Percentiles rank a stretch among this genome's conserved stretches.
These are phyloP conservation scores for Termitomyces sp. DNA, from an alignment of 768 basidiomycete species.

Conservation along the genomic window DNA sequence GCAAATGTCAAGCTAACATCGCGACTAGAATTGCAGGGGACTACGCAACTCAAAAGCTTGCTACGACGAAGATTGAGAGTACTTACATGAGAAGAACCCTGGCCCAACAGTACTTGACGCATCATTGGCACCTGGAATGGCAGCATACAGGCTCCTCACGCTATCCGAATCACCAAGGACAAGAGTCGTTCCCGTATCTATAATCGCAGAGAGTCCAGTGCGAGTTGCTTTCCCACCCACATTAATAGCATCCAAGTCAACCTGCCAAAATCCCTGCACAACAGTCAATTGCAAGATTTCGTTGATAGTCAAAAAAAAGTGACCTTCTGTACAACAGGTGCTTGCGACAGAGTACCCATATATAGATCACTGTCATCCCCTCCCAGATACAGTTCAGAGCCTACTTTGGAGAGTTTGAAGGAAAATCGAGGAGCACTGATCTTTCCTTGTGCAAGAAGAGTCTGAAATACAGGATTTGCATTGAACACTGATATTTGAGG, in stretches of 20 bases:
- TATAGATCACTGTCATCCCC: conserved; percentile 43
- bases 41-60: conserved; percentile 8
- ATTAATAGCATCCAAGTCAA: conserved; percentile 24
- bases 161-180: conserved; percentile 26
- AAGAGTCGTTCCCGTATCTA: conserved; percentile 41
- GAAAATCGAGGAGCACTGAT: conserved; percentile 36
- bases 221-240: conserved; percentile 19
- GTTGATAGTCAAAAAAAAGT: background rate
- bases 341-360: conserved; percentile 37
- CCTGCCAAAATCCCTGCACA: conserved; percentile 29
- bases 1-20: conserved; percentile 33
- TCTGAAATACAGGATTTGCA: conserved; percentile 37
- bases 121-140: conserved; percentile 27
- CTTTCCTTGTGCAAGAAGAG: conserved; percentile 32
- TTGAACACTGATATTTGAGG: conserved; percentile 28
- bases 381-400: conserved; percentile 53
- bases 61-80: background rate
- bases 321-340: conserved; percentile 27
- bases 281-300: background rate
- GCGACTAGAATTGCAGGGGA: conserved; percentile 23
- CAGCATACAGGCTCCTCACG: conserved; percentile 24
- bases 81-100: conserved; percentile 26
- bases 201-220: conserved; percentile 18
- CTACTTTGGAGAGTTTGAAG: conserved; percentile 38
- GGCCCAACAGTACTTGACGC: conserved; percentile 18